Conservation (phyloP, 192 early-diverging fungal species). For the Paraglomus occultum region DNA sequence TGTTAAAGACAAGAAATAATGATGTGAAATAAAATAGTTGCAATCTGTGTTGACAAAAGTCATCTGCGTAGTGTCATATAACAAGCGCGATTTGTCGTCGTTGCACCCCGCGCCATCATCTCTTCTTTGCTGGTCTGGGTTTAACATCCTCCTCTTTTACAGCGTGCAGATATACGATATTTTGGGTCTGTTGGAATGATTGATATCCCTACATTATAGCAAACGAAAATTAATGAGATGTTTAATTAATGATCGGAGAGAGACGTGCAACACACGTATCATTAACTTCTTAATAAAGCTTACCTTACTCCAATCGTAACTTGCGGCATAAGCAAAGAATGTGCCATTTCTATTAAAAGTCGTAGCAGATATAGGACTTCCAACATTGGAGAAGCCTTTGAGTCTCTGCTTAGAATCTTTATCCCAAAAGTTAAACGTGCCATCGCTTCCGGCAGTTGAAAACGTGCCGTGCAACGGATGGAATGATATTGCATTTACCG, state of each 20-base stretch:
- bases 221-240: too few species aligned
- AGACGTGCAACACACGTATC: background rate
- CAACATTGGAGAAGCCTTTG: slow-evolving; percentile 67
- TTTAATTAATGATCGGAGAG: background rate
- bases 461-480: slow-evolving; percentile 88
- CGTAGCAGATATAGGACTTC: slow-evolving; percentile 64
- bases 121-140: slow-evolving; percentile 22
- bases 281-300: background rate
- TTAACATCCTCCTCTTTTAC: slow-evolving; percentile 31
- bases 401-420: slow-evolving; percentile 87
- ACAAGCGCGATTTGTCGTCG: too few species aligned
- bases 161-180: slow-evolving; percentile 19
- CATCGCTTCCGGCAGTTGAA: slow-evolving; percentile 84
- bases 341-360: slow-evolving; percentile 79
- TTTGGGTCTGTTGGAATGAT: background rate
- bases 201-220: too few species aligned
- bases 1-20: too few species aligned
- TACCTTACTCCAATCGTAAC: slow-evolving; percentile 86
- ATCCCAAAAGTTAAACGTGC: slow-evolving; percentile 91
- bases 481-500: slow-evolving; percentile 73
- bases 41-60: too few species aligned
- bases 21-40: too few species aligned
- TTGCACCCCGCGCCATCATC: background rate
- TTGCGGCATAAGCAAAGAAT: slow-evolving; percentile 89
- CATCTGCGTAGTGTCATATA: too few species aligned